Percentiles rank a stretch among this genome's conserved stretches.
phyloP scores from a whole-genome alignment of 2,329 filamentous ascomycete genomes.

The Fonsecaea multimorphosa region DNA sequence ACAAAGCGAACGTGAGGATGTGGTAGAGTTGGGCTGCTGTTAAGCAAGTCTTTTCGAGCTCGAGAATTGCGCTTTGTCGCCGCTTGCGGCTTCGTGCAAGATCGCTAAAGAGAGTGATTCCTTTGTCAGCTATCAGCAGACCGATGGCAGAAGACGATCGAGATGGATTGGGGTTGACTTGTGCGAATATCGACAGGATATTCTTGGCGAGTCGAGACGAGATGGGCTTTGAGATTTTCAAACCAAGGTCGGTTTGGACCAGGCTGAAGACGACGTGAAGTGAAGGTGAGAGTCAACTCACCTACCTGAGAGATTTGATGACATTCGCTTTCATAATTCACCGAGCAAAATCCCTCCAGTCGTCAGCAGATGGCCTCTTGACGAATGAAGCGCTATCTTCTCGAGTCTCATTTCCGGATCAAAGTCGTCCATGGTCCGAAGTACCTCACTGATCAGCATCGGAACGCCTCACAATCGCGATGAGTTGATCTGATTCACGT shows the following conservation, averaged over 20 bases:
- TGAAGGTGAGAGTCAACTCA: not conserved
- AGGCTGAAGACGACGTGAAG: not conserved
- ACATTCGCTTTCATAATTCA: not conserved
- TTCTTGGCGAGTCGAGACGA: constrained; percentile 4
- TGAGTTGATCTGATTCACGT: not conserved
- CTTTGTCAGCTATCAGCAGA: constrained; percentile 14
- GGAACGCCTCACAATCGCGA: not conserved
- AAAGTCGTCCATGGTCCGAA: not conserved
- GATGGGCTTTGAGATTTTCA: constrained; percentile 5
- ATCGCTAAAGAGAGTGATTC: constrained; percentile 25
- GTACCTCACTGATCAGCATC: not conserved
- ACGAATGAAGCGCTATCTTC: not conserved
- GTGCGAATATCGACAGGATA: constrained; percentile 13
- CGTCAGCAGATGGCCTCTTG: not conserved
- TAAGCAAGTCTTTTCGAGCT: constrained; percentile 25
- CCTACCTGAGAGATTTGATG: not conserved
- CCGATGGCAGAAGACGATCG: not conserved
- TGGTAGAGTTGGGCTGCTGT: constrained; percentile 12
- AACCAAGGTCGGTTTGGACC: not conserved
- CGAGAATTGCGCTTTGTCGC: constrained; percentile 23
- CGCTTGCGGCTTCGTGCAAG: constrained; percentile 29
- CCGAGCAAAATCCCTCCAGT: not conserved
- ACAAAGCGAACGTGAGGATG: not conserved
- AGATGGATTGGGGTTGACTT: not conserved
- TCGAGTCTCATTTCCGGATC: not conserved